These are phyloP conservation scores for Aureobasidium lini DNA, from an alignment of 2,329 filamentous ascomycete genomes.

Conservation along the genomic window DNA sequence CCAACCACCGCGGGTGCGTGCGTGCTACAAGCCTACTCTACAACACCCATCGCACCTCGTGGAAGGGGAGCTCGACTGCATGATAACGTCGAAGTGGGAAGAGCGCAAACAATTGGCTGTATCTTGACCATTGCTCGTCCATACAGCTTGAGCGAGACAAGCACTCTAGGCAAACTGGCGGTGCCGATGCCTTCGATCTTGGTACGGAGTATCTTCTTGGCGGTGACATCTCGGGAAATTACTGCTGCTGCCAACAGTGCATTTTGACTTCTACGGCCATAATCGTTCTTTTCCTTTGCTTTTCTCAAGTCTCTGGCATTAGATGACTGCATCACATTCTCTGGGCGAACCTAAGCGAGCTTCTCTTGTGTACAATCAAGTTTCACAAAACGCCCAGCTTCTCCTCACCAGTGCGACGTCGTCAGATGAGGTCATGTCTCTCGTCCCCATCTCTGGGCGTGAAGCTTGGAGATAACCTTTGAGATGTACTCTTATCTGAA, in stretches of 20 bases:
- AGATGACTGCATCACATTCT: neutral
- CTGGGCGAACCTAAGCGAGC: neutral
- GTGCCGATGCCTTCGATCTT: neutral
- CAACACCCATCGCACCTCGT: no score
- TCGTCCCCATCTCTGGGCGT: no score
- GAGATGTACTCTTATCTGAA: no score
- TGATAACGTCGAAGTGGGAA: neutral
- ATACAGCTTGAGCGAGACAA: neutral
- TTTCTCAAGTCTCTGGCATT: neutral
- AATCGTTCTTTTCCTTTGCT: neutral
- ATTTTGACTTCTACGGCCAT: neutral
- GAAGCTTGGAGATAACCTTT: no score
- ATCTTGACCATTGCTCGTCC: neutral
- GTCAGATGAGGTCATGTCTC: no score
- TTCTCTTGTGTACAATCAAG: neutral
- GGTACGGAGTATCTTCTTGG: neutral
- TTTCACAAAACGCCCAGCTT: no score
- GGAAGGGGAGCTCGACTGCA: no score
- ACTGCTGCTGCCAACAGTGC: neutral
- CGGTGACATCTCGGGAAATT: slow-evolving; percentile 6
- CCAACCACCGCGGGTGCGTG: neutral
- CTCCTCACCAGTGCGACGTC: no score
- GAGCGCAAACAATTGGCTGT: neutral
- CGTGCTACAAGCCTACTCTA: no score
- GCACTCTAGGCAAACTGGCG: neutral